Evolutionary conservation across 1,284 basidiomycete species (phyloP).

Genomic region (Trichosporon ovoides): DNA sequence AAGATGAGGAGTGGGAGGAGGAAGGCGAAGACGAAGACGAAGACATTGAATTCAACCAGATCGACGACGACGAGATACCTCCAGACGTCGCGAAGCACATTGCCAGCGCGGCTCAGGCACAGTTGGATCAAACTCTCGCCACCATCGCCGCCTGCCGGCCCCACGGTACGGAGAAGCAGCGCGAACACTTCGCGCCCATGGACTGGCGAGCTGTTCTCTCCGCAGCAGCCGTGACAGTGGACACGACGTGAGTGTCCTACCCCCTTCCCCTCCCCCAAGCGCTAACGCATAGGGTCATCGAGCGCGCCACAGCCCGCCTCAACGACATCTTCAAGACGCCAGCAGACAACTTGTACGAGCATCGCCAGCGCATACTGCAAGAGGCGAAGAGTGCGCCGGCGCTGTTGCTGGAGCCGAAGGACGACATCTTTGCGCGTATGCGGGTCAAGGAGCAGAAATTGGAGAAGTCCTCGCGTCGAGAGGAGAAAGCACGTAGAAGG

Average conservation of each 20-base stretch:
- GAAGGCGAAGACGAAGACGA: not conserved
- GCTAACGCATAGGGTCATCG: not conserved
- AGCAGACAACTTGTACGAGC: not conserved
- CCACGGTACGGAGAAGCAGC: not conserved
- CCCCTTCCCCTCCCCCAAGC: accelerated
- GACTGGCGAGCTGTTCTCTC: not conserved
- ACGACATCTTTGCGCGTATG: not conserved
- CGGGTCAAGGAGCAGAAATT: not conserved
- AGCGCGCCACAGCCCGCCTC: not conserved
- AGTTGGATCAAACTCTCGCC: not conserved
- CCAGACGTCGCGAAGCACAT: not conserved
- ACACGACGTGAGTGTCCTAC: not conserved
- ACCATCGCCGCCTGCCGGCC: not conserved
- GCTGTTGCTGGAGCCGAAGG: not conserved
- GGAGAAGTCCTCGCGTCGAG: not conserved
- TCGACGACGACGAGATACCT: not conserved
- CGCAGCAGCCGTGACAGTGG: not conserved
- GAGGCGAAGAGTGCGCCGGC: not conserved
- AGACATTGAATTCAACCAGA: not conserved
- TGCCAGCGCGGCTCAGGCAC: not conserved
- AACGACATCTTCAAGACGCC: not conserved
- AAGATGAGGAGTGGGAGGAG: not conserved
- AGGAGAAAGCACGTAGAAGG: not conserved
- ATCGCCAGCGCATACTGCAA: not conserved
- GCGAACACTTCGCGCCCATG: not conserved